Conservation (phyloP, 2,329 filamentous ascomycete species). For the Acephala macrosclerotiorum region DNA sequence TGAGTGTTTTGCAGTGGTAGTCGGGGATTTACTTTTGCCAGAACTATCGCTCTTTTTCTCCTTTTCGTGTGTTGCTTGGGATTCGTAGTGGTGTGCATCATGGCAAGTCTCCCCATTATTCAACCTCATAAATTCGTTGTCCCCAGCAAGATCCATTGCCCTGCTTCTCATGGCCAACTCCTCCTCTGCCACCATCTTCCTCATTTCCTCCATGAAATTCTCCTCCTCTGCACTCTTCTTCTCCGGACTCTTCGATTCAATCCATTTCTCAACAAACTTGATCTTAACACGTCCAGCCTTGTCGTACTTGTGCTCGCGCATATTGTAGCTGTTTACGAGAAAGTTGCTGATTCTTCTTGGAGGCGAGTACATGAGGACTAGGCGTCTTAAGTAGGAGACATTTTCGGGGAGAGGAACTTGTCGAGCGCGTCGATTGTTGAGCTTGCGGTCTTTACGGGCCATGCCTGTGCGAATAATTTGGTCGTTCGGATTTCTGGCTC, state of each 20-base stretch:
- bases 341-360: neutral
- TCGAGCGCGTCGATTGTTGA: neutral
- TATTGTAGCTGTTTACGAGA: neutral
- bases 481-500: no score
- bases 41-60: no score
- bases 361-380: neutral
- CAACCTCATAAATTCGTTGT: no score
- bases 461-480: no score
- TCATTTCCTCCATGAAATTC: neutral
- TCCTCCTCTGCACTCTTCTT: neutral
- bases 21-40: no score
- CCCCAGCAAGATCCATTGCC: no score
- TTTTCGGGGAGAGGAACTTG: neutral
- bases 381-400: neutral
- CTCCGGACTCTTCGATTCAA: neutral
- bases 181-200: neutral
- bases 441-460: no score
- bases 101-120: no score
- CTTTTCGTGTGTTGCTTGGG: no score
- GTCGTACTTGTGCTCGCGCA: neutral
- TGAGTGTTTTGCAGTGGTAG: no score
- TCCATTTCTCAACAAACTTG: neutral
- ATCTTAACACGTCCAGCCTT: neutral
- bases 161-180: neutral
- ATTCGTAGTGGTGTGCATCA: no score